phyloP scores from a whole-genome alignment of 495 filamentous ascomycete genomes.

The Aspergillus coremiiformis region DNA sequence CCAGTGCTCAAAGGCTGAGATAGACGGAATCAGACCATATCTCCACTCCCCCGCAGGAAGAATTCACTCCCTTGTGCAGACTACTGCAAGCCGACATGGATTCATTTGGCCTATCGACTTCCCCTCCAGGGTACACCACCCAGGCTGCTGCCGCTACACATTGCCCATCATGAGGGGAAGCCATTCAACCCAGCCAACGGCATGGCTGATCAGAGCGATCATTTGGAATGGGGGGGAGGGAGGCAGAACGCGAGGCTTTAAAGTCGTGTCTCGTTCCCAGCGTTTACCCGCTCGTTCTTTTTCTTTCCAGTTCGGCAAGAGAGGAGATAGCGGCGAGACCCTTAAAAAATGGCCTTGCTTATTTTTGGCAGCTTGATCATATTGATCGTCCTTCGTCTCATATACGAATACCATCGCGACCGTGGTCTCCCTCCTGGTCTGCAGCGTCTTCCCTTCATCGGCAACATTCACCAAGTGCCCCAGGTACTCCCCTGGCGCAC shows the following conservation, averaged over 20 bases:
- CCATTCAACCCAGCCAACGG: too few species aligned
- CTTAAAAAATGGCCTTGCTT: background rate
- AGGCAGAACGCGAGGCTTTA: too few species aligned
- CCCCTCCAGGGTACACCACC: background rate
- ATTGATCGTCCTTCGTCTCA: background rate
- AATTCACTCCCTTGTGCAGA: background rate
- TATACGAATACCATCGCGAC: background rate
- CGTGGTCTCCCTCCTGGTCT: constrained; percentile 16
- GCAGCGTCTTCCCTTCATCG: constrained; percentile 27
- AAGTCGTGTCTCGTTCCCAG: too few species aligned
- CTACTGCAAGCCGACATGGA: background rate
- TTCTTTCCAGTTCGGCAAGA: too few species aligned
- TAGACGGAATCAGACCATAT: too few species aligned
- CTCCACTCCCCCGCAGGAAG: background rate
- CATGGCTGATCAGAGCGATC: too few species aligned
- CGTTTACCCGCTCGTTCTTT: too few species aligned
- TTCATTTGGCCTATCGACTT: background rate
- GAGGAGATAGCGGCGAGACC: too few species aligned
- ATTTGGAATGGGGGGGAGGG: too few species aligned
- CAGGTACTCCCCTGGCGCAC: constrained; percentile 9
- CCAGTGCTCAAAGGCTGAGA: too few species aligned
- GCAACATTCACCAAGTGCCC: constrained; percentile 21
- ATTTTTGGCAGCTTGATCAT: background rate
- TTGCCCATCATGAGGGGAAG: too few species aligned
- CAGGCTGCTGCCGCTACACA: background rate